phyloP scores from a whole-genome alignment of 179 eudicot species.

The Nepenthes alata region DNA sequence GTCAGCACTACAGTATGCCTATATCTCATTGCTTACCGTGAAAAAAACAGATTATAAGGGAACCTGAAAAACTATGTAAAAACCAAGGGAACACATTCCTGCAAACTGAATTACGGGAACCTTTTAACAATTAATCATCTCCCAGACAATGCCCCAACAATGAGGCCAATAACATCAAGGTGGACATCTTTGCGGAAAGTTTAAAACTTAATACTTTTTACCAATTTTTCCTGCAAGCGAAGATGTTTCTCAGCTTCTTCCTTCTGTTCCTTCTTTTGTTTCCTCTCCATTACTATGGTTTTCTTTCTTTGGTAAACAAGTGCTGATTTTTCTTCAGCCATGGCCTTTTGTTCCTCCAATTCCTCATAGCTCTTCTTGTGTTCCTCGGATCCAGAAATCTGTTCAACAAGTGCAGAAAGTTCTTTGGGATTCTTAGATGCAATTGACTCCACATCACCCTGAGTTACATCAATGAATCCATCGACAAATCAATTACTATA shows the following conservation, averaged over 20 bases:
- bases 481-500: not conserved
- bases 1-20: not conserved
- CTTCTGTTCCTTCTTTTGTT: conserved; percentile 95
- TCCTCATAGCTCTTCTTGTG: conserved; percentile 75
- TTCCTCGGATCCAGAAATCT: conserved; percentile 97
- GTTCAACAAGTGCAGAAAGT: conserved; percentile 81
- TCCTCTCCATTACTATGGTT: conserved; percentile 77
- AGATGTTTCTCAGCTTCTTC: conserved; percentile 96
- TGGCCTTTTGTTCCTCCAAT: conserved; percentile 68
- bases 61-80: not conserved
- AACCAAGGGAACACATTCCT: not conserved
- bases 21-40: too few relatives aligned
- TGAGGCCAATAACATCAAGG: not conserved
- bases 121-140: not conserved
- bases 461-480: not conserved
- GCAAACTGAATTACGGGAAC: not conserved
- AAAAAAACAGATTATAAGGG: too few relatives aligned
- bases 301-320: conserved; percentile 77
- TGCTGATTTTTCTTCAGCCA: conserved; percentile 81
- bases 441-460: conserved; percentile 99
- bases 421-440: conserved; percentile 98
- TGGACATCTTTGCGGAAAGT: not conserved
- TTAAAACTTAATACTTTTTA: conserved; percentile 11
- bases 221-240: conserved; percentile 83
- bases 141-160: not conserved